A percentile compares a stretch with the other conserved stretches of the same genome.
Evolutionary conservation across 2,329 filamentous ascomycete species (phyloP).

Genomic region (Fusarium keratoplasticum): DNA sequence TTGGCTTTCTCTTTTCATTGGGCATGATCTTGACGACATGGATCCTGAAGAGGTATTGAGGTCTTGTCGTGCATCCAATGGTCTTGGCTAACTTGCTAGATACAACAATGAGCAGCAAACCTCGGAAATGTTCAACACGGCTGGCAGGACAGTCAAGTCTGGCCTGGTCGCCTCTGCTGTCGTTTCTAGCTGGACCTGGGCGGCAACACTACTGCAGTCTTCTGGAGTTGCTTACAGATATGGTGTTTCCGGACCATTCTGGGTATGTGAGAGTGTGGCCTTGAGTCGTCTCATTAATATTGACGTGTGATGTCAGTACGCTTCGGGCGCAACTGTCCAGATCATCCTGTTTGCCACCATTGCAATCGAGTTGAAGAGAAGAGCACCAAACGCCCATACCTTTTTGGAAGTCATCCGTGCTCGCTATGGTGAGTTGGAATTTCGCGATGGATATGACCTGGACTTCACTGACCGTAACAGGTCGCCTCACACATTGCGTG

Average conservation of each 20-base stretch:
- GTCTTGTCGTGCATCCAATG: no score
- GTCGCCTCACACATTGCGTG: constrained; percentile 75
- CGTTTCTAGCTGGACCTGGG: constrained; percentile 96
- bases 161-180: constrained; percentile 89
- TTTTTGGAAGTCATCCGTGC: constrained; percentile 87
- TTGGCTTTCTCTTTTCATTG: constrained; percentile 80
- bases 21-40: constrained; percentile 63
- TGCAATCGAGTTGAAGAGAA: constrained; percentile 88
- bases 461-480: background rate
- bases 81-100: constrained; percentile 46
- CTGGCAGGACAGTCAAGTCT: constrained; percentile 88
- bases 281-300: background rate
- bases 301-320: constrained; percentile 54
- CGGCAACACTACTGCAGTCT: constrained; percentile 82
- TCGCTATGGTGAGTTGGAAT: constrained; percentile 68
- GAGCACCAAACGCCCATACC: constrained; percentile 87
- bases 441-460: no score
- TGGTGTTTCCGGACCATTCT: constrained; percentile 71
- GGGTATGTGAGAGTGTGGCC: constrained; percentile 44
- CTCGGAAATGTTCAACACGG: constrained; percentile 92
- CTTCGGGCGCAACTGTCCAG: constrained; percentile 78
- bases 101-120: constrained; percentile 79
- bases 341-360: constrained; percentile 91
- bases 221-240: constrained; percentile 87
- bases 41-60: constrained; percentile 13